phyloP scores from a whole-genome alignment of 2,329 filamentous ascomycete genomes.

The Fusarium papillatum region DNA sequence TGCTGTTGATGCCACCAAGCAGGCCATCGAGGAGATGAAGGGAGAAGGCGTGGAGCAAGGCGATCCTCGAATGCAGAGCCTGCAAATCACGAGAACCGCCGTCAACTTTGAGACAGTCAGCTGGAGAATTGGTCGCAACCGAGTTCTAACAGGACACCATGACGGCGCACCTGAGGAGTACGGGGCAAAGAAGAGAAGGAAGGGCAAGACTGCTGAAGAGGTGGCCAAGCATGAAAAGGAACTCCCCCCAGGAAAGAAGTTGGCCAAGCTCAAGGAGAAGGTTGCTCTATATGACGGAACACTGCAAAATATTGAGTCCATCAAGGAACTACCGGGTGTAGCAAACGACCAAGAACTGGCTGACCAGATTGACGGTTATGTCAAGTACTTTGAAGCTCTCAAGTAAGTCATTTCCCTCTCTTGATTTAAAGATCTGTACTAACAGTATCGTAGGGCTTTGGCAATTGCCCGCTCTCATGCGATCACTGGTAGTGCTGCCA shows the following conservation, averaged over 20 bases:
- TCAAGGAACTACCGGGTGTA: constrained; percentile 91
- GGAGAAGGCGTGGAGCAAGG: constrained; percentile 87
- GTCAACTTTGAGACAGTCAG: constrained; percentile 95
- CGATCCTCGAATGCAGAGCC: constrained; percentile 89
- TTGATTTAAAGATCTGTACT: constrained; percentile 18
- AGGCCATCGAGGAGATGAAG: constrained; percentile 90
- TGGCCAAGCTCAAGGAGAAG: constrained; percentile 87
- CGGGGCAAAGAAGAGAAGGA: constrained; percentile 65
- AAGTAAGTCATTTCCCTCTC: constrained; percentile 69
- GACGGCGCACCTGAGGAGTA: constrained; percentile 78
- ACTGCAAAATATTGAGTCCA: constrained; percentile 89
- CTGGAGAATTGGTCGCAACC: constrained; percentile 94
- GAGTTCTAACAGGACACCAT: constrained; percentile 85
- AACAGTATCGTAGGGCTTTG: constrained; percentile 71
- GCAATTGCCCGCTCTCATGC: constrained; percentile 89
- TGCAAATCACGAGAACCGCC: constrained; percentile 93
- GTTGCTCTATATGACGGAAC: constrained; percentile 93
- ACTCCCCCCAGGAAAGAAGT: constrained; percentile 79
- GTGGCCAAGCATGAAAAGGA: constrained; percentile 65
- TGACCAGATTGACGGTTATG: constrained; percentile 82
- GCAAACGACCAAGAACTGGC: constrained; percentile 85
- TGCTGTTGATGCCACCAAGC: constrained; percentile 92
- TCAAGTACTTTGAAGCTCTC: constrained; percentile 87
- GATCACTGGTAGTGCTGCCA: constrained; percentile 77
- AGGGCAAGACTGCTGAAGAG: constrained; percentile 46